Evolutionary conservation across 768 basidiomycete species (phyloP).

Genomic region (Zangia roseola): DNA sequence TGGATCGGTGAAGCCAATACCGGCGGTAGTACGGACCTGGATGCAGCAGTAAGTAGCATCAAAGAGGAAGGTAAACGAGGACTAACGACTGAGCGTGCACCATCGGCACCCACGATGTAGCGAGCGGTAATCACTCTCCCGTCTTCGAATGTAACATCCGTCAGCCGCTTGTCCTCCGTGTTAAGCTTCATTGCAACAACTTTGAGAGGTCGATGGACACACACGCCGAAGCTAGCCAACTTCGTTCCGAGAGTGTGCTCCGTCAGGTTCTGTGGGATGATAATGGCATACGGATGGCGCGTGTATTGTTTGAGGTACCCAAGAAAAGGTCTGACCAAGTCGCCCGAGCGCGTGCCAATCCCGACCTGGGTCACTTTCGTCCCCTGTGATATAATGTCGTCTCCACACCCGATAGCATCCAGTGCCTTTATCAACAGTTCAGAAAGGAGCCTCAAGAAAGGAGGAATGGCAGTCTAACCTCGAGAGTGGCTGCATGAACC

Average conservation of each 20-base stretch:
- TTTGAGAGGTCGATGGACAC: constrained; percentile 38
- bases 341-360: constrained; percentile 32
- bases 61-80: too few species aligned
- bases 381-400: constrained; percentile 39
- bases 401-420: constrained; percentile 42
- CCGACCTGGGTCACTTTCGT: constrained; percentile 25
- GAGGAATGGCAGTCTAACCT: constrained; percentile 33
- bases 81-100: constrained; percentile 44
- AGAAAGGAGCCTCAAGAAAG: constrained; percentile 4
- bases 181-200: constrained; percentile 37
- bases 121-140: constrained; percentile 42
- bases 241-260: constrained; percentile 40
- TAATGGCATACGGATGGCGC: constrained; percentile 41
- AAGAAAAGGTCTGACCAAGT: constrained; percentile 32
- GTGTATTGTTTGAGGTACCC: constrained; percentile 40
- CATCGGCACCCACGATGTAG: constrained; percentile 55
- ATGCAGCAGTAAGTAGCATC: background rate
- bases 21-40: constrained; percentile 44
- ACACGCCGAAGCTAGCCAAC: constrained; percentile 32
- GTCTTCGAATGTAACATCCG: constrained; percentile 46
- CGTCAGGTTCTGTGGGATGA: constrained; percentile 46
- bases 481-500: constrained; percentile 53
- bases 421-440: constrained; percentile 41
- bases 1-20: constrained; percentile 47
- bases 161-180: constrained; percentile 26